Conservation (phyloP, 345 rosid genomes). For the Eutrema heterophyllum region DNA sequence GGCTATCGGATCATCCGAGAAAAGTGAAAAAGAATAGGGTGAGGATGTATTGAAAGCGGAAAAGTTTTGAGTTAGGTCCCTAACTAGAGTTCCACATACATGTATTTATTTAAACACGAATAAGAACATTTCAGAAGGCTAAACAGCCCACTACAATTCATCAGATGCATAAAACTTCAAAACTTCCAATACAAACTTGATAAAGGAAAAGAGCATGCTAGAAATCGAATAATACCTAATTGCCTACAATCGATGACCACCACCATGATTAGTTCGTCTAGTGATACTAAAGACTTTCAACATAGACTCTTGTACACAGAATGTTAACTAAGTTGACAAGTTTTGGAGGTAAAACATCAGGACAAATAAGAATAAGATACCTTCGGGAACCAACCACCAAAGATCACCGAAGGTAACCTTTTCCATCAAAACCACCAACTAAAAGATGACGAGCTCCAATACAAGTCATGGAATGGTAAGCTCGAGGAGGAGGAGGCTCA, state of each 20-base stretch:
- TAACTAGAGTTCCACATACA: not conserved
- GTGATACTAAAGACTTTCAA: too few relatives aligned
- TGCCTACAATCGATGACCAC: too few relatives aligned
- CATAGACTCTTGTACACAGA: too few relatives aligned
- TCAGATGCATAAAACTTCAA: not conserved
- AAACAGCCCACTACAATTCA: too few relatives aligned
- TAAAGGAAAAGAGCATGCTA: too few relatives aligned
- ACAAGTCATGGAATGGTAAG: conserved; percentile 79
- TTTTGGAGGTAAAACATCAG: not conserved
- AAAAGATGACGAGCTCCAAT: conserved; percentile 76
- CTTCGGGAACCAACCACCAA: conserved; percentile 98
- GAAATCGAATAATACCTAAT: too few relatives aligned
- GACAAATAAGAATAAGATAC: conserved; percentile 33
- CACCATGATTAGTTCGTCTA: too few relatives aligned
- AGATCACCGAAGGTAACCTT: conserved; percentile 85
- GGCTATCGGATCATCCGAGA: conserved; percentile 69
- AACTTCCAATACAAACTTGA: not conserved
- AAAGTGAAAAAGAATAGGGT: not conserved
- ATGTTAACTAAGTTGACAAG: too few relatives aligned
- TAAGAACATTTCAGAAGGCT: not conserved
- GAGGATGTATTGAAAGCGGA: not conserved
- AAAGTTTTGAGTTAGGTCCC: not conserved
- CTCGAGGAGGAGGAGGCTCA: conserved; percentile 88
- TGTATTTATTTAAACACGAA: not conserved
- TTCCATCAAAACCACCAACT: conserved; percentile 97